Base-by-base conservation (phyloP, 2,329 filamentous ascomycete genomes). In the Trichoderma atrobrunneum region DNA sequence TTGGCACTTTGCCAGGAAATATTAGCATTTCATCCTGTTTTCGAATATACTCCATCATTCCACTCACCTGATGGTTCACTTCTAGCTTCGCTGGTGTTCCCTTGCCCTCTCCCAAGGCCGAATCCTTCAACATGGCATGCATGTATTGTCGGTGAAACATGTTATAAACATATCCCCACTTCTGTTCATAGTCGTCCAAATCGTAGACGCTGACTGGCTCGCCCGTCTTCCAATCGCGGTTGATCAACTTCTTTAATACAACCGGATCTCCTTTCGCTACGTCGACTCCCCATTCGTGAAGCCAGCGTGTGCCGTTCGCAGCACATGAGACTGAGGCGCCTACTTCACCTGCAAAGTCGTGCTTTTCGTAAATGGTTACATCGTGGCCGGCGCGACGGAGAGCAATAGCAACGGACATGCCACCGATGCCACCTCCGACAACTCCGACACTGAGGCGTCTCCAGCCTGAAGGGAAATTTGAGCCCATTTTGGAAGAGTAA, bases 61-160 rank as follows among this genome's bases (percentile, higher is more conserved):
- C 12, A 75, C 79, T 73, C 78, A 85, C 85, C 74, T 83, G 82
- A 78, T 91, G 85, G 73, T 92, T 90, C 0, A 91, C 85, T 2
- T 85, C 70, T 3, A 92, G 77, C 74, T 81, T 84, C 0, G 83
- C 88, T 0, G 89, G 88, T 1, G 73, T 79, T 0, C 90, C 90
- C 54, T 84, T 81, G 0, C 89, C 89, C 59, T 83, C 82, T 8
- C 85, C 84, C 73, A 88, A 71, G 0, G 90, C 90, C 64, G 84
- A 82, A 24, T 91, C 88, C 81, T 87, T 90, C 28, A 92, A 79
- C 89, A 92, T 91, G 7, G 82, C 78, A 75, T 92, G 90, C 90
- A 92, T 92, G 73, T 91, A 86, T 76, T 91, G 88, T 0, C 90
- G 84, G 76, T 92, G 90, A 75, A 92, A 92, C 88, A 91, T 91